Base-by-base conservation (phyloP, 1,284 basidiomycete genomes). In the Naganishia sp. region DNA sequence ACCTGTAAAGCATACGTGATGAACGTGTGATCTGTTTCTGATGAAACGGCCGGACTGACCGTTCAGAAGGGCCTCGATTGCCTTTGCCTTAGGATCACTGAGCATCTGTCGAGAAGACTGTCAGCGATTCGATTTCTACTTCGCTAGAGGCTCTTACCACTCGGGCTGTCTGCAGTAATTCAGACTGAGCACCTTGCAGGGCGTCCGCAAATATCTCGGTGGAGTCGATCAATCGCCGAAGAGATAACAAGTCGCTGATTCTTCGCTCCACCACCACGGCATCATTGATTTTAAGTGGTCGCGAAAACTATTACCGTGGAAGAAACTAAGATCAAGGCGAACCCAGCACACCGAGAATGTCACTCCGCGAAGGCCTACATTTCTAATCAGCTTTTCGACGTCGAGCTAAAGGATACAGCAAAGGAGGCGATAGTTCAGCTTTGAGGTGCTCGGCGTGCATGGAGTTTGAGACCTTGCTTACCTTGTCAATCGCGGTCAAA, bases 301-400 rank as follows among this genome's bases (percentile, higher is more conserved):
- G 65, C 1, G 71, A 70, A 55, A 70, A 60, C 71, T 70, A n/a
- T 42, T 36, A 44, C 46, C 36, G 67, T 49, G 3, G 31, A 49
- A 36, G 11, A 52, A 33, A 16, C 42, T 21, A 43, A 18, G 6
- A 9, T 55, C 70, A 65, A n/a, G 16, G 3, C 10, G 11, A 13
- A 7, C 11, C 43, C 31, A n/a, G 31, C 6, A 71, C 36, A 18
- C 13, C 9, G 21, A 2, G 28, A 11, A 25, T 16, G 16, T 5
- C 7, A n/a, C 9, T 15, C 44, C 10, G 31, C 7, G 16, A 46
- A 25, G 2, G 23, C 82, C 45, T 74, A 90, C 90, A 23, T 85
- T 85, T 46, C 85, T 84, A 42, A 94, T 89, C 6, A 96, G 82
- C 74, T 90, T 93, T 77, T 97, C 94, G 31, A 94, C 84, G 73